Evolutionary conservation across 768 basidiomycete species (phyloP).

Genomic region (Leccinum boreale): DNA sequence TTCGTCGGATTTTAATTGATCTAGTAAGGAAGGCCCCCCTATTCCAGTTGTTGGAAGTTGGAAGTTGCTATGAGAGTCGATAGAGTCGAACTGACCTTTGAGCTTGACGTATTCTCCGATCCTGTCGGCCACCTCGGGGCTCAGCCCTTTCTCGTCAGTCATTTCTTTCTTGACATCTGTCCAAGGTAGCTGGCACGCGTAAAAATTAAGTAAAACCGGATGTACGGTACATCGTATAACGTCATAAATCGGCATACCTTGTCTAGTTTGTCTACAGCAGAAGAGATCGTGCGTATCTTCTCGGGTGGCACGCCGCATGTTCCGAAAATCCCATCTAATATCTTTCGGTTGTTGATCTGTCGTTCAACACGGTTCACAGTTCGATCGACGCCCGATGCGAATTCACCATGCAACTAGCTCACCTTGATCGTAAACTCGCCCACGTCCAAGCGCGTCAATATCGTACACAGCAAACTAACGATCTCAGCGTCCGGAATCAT

Average conservation of each 20-base stretch:
- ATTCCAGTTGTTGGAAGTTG: neutral
- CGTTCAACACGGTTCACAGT: neutral
- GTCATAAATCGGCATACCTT: conserved; percentile 53
- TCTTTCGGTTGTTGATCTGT: conserved; percentile 93
- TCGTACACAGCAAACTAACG: conserved; percentile 75
- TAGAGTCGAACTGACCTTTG: conserved; percentile 57
- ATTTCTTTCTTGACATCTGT: conserved; percentile 91
- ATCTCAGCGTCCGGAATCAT: conserved; percentile 98
- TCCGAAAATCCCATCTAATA: conserved; percentile 95
- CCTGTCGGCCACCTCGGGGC: conserved; percentile 76
- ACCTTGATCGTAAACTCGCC: conserved; percentile 96
- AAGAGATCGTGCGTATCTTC: conserved; percentile 89
- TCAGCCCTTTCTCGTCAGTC: conserved; percentile 92
- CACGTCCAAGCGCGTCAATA: conserved; percentile 79
- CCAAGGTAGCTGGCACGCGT: conserved; percentile 68
- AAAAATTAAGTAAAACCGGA: neutral
- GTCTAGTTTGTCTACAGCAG: conserved; percentile 97
- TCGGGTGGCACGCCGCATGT: conserved; percentile 91
- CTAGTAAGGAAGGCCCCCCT: conserved; percentile 81
- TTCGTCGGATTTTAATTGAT: conserved; percentile 61
- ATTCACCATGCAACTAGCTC: neutral
- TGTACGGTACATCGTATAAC: neutral
- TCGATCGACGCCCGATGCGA: neutral
- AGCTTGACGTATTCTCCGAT: conserved; percentile 97
- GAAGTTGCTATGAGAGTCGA: neutral